Evolutionary conservation across 305 asterid genomes (phyloP).

Genomic region (Fraxinus paxiana): DNA sequence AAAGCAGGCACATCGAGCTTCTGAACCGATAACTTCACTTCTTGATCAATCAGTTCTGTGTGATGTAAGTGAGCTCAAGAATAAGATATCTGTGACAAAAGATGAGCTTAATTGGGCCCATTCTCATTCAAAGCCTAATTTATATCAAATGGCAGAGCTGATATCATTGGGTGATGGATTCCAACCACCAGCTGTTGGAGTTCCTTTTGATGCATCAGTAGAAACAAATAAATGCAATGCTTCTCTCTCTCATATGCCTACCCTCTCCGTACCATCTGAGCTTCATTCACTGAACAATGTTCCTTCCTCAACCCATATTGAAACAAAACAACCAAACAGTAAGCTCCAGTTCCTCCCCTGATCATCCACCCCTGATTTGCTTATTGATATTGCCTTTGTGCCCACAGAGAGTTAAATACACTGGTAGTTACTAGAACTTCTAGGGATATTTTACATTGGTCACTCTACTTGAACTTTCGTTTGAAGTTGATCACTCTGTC

Average conservation of each 20-base stretch:
- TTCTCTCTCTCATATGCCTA: slow-evolving; percentile 37
- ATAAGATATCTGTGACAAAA: slow-evolving; percentile 17
- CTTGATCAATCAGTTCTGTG: slow-evolving; percentile 33
- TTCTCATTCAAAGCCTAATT: slow-evolving; percentile 23
- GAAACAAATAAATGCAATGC: slow-evolving; percentile 25
- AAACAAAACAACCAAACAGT: slow-evolving; percentile 34
- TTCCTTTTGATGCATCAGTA: slow-evolving; percentile 12
- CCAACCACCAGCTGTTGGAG: slow-evolving; percentile 21
- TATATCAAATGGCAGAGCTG: slow-evolving; percentile 31
- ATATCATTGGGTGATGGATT: slow-evolving; percentile 33
- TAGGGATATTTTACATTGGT: background rate
- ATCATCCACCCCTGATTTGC: background rate
- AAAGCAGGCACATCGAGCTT: slow-evolving; percentile 26
- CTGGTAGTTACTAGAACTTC: background rate
- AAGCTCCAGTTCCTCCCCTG: slow-evolving; percentile 27
- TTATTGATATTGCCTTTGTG: slow-evolving; percentile 6
- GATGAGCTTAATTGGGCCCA: slow-evolving; percentile 33
- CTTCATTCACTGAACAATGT: slow-evolving; percentile 34
- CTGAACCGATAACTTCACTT: slow-evolving; percentile 27
- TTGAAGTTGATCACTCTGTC: background rate
- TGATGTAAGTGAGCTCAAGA: slow-evolving; percentile 29
- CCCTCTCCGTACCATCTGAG: slow-evolving; percentile 45
- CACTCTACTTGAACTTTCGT: background rate
- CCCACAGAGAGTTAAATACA: background rate
- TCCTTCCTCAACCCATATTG: slow-evolving; percentile 30